Evolutionary conservation across 2,329 filamentous ascomycete genomes (phyloP), one percentile per base, ranked within the genome.

Genomic region (Aspergillus novofumigatus): DNA sequence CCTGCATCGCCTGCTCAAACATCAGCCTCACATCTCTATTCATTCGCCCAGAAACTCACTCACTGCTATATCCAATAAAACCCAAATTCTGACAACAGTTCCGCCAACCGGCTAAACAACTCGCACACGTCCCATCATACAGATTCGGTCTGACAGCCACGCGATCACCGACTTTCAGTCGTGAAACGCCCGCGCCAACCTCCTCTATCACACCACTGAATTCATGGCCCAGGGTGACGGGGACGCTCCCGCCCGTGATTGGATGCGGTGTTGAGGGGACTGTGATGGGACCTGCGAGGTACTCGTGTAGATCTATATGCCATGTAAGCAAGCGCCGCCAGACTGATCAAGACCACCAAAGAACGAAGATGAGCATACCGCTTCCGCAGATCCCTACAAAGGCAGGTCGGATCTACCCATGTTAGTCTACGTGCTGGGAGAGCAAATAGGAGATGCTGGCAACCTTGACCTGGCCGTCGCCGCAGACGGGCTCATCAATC

Each of bases 151-250:
- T 82, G 3, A 88, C 77, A 4, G 80, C 82, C 20, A 86, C 84
- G 20, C 77, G 73, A 59, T 88, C 81, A 1, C 85, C 85, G 1
- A 81, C 67, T 47, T 78, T 73, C 50, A 87, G 72, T 65, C 58
- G 55, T 21, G 62, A 63, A 4, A 85, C 80, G 1, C 72, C 77
- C 0, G 74, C 65, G 0, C 85, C 85, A n/a, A 88, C 72, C 61
- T 86, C 83, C 10, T 80, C 76, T 32, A 89, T 75, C 1, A 79
- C 78, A 10, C 86, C 86, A 3, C 80, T 82, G 69, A 88, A 86
- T 66, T 89, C 86, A 65, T 89, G 86, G 26, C 86, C 86, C 9
- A 88, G 75, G 0, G 80, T 85, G 9, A 87, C 77, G 3, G 85
- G 86, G 38, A 84, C 77, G 1, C 74, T 76, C 56, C 83, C 82